Evolutionary conservation across 257 asterid species (phyloP), one percentile per base, ranked within the genome.

Genomic region (Oldenlandia corymbosa): DNA sequence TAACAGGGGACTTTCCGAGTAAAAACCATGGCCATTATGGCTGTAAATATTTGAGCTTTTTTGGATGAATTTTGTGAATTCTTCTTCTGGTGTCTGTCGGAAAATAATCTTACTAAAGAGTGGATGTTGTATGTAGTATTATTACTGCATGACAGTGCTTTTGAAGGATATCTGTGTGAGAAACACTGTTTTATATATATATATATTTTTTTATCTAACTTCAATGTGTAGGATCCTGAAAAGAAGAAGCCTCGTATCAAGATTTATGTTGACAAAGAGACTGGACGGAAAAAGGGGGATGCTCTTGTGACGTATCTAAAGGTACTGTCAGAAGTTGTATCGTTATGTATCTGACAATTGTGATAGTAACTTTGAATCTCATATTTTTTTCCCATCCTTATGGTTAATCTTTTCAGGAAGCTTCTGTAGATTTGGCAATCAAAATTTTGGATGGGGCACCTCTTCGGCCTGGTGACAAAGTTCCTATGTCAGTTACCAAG

Each of bases 241-340:
- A 93, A 91, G 7, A 88, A 90, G 83, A 90, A 46, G 81, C 96
- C 96, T 56, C 87, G 99, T 52, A 83, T 93, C 71, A 93, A 93
- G 88, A 84, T 93, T 69, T 93, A 93, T 75, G 73, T 77, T 21
- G 90, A 93, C 80, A 90, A 79, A 77, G 88, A 81, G 78, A 93
- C 94, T 76, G 97, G 96, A 71, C 81, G 65, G 71, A 77, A 83
- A 70, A 93, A 93, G 58, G 99, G 97, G 45, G 99, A 93, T 81
- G 99, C 99, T 63, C 89, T 90, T 52, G 88, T 93, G 49, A 82
- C 97, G 51, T 93, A 84, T 72, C 78, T 90, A 72, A 90, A 85
- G 97, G 99, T 93, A 80, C 67, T 71, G 56, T 57, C 71, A 60
- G 62, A 39, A 69, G 72, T 60, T 68, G 47, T 28, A 32, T 59